Conservation (phyloP, 805 yeast species). For the Kuraishia capsulata region DNA sequence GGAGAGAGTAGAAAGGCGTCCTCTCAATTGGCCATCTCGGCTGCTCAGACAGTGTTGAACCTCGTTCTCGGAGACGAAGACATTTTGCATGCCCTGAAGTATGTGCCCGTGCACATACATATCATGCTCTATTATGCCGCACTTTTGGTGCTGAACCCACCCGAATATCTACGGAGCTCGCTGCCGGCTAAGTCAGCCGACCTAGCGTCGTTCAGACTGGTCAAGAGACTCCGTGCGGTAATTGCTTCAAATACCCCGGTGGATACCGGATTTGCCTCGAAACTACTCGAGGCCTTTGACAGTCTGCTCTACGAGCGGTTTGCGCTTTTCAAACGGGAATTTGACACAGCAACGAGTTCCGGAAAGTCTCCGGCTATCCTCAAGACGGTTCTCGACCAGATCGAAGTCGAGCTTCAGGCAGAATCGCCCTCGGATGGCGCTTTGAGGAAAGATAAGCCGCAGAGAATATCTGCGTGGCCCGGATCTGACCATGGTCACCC, state of each 20-base stretch:
- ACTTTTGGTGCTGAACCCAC: conserved; percentile 42
- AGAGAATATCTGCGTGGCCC: conserved; percentile 49
- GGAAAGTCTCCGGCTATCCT: conserved; percentile 11
- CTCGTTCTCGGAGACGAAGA: conserved; percentile 52
- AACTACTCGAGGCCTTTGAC: conserved; percentile 24
- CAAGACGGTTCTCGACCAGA: not conserved
- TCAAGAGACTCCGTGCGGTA: conserved; percentile 32
- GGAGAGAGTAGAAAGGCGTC: conserved; percentile 18
- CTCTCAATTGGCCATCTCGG: conserved; percentile 43
- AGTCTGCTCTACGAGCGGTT: conserved; percentile 18
- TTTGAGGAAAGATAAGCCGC: conserved; percentile 10
- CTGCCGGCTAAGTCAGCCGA: conserved; percentile 12
- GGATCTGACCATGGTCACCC: conserved; percentile 65
- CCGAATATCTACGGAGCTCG: conserved; percentile 13
- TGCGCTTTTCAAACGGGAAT: conserved; percentile 12
- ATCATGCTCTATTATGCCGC: conserved; percentile 66
- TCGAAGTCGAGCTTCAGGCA: conserved; percentile 1
- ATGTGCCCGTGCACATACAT: conserved; percentile 66
- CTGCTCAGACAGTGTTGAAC: conserved; percentile 55
- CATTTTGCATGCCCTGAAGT: conserved; percentile 43
- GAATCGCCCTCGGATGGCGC: conserved; percentile 6
- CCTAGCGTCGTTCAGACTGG: conserved; percentile 29
- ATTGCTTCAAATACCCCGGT: conserved; percentile 39
- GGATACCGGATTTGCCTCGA: conserved; percentile 40
- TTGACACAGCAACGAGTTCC: conserved; percentile 4